Evolutionary conservation across 148 eudicot genomes (phyloP).

Genomic region (Amaranthus palmeri): DNA sequence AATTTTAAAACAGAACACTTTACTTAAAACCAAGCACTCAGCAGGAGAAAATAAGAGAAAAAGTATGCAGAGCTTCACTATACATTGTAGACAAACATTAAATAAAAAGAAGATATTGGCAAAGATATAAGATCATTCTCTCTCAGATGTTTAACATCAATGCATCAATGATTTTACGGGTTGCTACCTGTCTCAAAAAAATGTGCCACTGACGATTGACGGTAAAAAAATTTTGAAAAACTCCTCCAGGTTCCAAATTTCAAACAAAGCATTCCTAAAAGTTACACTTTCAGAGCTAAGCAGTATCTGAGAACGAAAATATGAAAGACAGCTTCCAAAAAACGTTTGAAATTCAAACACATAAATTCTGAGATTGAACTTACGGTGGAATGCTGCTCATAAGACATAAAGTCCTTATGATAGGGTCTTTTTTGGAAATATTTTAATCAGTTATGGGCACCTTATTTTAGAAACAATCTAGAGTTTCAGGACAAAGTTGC

Average conservation of each 20-base stretch:
- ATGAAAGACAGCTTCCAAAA: too few relatives aligned
- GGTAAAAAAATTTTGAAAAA: background rate
- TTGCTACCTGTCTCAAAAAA: background rate
- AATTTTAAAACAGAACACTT: background rate
- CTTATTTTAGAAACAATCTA: too few relatives aligned
- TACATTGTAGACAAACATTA: background rate
- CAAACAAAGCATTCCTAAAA: background rate
- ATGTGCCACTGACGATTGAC: background rate
- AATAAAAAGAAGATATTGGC: background rate
- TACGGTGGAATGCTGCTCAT: too few relatives aligned
- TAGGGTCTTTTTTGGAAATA: too few relatives aligned
- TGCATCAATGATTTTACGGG: background rate
- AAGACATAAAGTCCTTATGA: too few relatives aligned
- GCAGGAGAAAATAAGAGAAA: conserved; percentile 6
- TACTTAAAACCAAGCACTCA: conserved; percentile 4
- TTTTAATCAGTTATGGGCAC: too few relatives aligned
- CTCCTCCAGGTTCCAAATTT: background rate
- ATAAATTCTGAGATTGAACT: too few relatives aligned
- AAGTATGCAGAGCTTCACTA: background rate
- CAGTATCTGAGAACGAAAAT: too few relatives aligned
- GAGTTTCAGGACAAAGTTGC: too few relatives aligned
- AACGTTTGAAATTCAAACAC: too few relatives aligned
- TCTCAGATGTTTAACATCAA: background rate
- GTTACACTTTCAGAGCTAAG: background rate
- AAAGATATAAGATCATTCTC: background rate